Conservation (phyloP, 768 basidiomycete species). For the Tulasnella sp. region DNA sequence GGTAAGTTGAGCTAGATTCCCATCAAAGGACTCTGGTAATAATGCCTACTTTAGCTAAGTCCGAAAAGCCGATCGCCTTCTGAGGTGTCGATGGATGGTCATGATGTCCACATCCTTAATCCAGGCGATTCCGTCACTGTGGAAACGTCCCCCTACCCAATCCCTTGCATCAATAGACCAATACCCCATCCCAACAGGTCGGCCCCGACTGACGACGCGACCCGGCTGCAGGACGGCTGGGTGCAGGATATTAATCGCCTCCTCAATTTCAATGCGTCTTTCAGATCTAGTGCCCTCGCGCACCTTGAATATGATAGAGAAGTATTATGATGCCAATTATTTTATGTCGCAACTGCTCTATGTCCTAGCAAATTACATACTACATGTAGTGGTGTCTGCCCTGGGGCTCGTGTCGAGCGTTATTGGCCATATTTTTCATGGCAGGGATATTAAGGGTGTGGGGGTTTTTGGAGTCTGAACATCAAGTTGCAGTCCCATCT, state of each 20-base stretch:
- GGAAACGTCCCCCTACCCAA: conserved; percentile 78
- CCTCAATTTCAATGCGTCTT: conserved; percentile 91
- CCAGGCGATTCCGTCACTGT: conserved; percentile 85
- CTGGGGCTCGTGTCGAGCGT: too few species aligned
- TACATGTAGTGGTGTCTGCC: too few species aligned
- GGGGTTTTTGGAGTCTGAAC: background rate
- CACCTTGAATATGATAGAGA: background rate
- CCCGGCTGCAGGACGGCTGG: conserved; percentile 72
- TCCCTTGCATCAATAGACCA: conserved; percentile 81
- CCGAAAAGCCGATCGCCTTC: conserved; percentile 79
- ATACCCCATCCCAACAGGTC: background rate
- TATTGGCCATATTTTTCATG: too few species aligned
- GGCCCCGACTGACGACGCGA: background rate
- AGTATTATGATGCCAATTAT: background rate
- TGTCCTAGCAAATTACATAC: background rate
- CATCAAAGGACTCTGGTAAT: background rate
- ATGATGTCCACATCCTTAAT: conserved; percentile 72
- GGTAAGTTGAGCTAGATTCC: conserved; percentile 32
- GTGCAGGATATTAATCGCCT: conserved; percentile 95
- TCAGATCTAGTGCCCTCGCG: conserved; percentile 40
- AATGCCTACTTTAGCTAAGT: conserved; percentile 57
- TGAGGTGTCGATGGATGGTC: conserved; percentile 91
- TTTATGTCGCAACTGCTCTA: background rate
- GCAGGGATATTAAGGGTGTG: background rate
- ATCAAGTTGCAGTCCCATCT: background rate